Base-by-base conservation (phyloP, 805 yeast genomes). In the Metschnikowia drakensbergensis region DNA sequence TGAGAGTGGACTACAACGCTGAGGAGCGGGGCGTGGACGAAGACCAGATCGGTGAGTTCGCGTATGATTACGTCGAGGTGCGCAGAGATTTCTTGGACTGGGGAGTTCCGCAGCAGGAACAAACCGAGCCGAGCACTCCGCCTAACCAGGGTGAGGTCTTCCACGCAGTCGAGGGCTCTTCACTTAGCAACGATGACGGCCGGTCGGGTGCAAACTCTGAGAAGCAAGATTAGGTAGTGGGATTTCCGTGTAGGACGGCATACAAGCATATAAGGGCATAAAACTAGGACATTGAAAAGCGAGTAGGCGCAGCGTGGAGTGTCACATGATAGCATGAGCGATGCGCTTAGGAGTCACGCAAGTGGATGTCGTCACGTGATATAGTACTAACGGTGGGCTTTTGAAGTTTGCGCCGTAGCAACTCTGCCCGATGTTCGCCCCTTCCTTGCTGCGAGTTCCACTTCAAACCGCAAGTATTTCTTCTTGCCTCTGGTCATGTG, bases 51-150 rank as follows among this genome's bases (percentile, higher is more conserved):
- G 99, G 98, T 45, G 99, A 92, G 69, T 92, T 91, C 69, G 98
- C 98, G n/a, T 92, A 92, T 66, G 98, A 92, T 68, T 92, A 90
- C 64, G 97, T 92, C 49, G 99, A 92, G 73, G 95, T 92, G 10
- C 82, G 98, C 68, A 81, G 98, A 65, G 96, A 91, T 70, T 92
- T 84, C 67, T 77, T 83, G 59, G 81, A 77, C 55, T 75, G 79
- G 79, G 71, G 74, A 5, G 45, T 50, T 23, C 59, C 59, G 10
- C 54, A 35, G 50, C 52, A 42, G 27, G 42, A 33, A 28, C 52
- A 46, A 31, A 51, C 54, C 32, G 48, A 30, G 11, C 37, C 33
- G 8, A 45, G 40, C 26, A 29, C 52, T 2, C 49, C 51, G 10
- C 47, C 52, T 11, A 44, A 28, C 32, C 46, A 46, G 10, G 44